phyloP scores from a whole-genome alignment of 768 basidiomycete genomes.

The Kwoniella dejecticola region DNA sequence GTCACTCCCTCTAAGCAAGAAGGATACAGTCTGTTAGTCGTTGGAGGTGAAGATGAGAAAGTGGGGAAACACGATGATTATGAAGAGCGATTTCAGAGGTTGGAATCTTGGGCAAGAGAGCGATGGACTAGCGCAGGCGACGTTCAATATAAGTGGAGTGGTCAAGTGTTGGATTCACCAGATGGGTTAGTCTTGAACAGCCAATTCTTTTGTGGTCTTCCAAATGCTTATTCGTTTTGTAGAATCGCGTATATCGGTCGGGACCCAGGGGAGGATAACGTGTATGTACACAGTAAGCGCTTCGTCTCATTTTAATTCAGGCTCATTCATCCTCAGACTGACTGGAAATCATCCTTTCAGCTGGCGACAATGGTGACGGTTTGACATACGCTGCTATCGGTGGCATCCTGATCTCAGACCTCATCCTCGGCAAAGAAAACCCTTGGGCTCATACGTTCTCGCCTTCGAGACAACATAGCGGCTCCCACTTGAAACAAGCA shows the following conservation, averaged over 20 bases:
- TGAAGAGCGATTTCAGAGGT: constrained; percentile 26
- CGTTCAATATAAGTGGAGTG: constrained; percentile 33
- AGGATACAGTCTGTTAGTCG: constrained; percentile 32
- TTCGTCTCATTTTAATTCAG: not conserved
- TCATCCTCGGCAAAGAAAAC: constrained; percentile 28
- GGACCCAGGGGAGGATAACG: constrained; percentile 30
- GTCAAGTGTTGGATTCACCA: constrained; percentile 27
- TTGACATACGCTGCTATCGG: constrained; percentile 35
- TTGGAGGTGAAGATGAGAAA: constrained; percentile 37
- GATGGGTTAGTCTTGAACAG: constrained; percentile 24
- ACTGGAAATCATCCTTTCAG: constrained; percentile 2
- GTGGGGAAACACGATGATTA: constrained; percentile 35
- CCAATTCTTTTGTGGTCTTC: not conserved
- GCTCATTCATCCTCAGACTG: not conserved
- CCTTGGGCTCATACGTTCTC: constrained; percentile 28
- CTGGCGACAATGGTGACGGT: constrained; percentile 37
- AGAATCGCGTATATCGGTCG: constrained; percentile 31
- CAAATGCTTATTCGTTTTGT: not conserved
- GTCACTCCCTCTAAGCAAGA: constrained; percentile 32
- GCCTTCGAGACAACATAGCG: constrained; percentile 31
- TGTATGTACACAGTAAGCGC: constrained; percentile 31
- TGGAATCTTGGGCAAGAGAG: constrained; percentile 30
- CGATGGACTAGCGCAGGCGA: constrained; percentile 20
- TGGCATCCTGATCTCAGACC: constrained; percentile 25
- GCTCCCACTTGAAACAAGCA: constrained; percentile 17